Evolutionary conservation across 2,329 filamentous ascomycete genomes (phyloP).

Genomic region (Penicillium polonicum): DNA sequence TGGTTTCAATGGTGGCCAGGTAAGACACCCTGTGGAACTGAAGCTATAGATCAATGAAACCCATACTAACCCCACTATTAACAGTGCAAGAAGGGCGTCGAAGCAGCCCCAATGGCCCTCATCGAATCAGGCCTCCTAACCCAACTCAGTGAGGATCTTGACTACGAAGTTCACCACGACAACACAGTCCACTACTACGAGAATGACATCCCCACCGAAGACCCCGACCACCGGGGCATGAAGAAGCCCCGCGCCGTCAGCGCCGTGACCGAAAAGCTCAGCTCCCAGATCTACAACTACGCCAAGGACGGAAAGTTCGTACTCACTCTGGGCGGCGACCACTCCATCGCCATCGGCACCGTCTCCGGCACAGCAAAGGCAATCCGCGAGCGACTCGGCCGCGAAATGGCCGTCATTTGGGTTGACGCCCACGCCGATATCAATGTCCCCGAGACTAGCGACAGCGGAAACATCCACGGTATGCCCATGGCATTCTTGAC

Average conservation of each 20-base stretch:
- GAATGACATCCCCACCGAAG: constrained; percentile 65
- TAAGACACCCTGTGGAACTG: constrained; percentile 45
- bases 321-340: constrained; percentile 91
- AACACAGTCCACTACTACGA: constrained; percentile 77
- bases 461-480: constrained; percentile 91
- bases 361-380: constrained; percentile 85
- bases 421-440: constrained; percentile 98
- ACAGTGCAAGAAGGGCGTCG: constrained; percentile 86
- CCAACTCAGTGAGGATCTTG: constrained; percentile 79
- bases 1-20: constrained; percentile 94
- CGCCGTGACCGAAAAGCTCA: constrained; percentile 76
- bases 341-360: constrained; percentile 93
- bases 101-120: constrained; percentile 83
- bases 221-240: constrained; percentile 86
- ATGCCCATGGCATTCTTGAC: constrained; percentile 96
- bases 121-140: constrained; percentile 83
- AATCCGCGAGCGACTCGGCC: constrained; percentile 73
- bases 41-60: background rate
- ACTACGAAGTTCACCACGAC: constrained; percentile 85
- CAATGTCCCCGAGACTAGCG: constrained; percentile 89
- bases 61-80: background rate
- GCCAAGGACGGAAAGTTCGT: constrained; percentile 81
- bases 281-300: constrained; percentile 82
- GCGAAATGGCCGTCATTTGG: constrained; percentile 95
- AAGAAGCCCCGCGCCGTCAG: constrained; percentile 87